These are phyloP conservation scores for Saturnispora galanensis DNA, from an alignment of 805 yeast genomes.

Conservation along the genomic window DNA sequence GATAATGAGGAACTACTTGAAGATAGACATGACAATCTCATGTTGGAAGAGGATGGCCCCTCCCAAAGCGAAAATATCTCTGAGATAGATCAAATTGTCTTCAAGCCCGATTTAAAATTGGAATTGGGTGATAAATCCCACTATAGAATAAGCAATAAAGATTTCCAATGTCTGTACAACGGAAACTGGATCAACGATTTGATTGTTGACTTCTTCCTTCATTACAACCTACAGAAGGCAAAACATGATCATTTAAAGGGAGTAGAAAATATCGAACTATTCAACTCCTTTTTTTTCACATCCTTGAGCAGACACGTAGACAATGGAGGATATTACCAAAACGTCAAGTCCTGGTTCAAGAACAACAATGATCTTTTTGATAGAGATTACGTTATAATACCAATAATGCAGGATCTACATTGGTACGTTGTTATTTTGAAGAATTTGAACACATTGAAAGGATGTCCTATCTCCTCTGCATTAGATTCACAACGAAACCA, in stretches of 20 bases:
- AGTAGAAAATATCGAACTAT: conserved; percentile 36
- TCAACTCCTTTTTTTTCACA: conserved; percentile 79
- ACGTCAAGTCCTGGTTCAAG: conserved; percentile 70
- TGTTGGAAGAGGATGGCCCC: conserved; percentile 26
- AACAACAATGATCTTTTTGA: conserved; percentile 48
- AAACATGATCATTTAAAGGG: conserved; percentile 25
- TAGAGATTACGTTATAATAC: conserved; percentile 58
- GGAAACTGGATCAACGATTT: conserved; percentile 87
- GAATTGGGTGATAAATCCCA: conserved; percentile 44
- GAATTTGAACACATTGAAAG: conserved; percentile 32
- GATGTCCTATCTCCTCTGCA: not conserved
- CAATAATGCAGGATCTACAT: conserved; percentile 72
- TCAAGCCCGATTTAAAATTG: conserved; percentile 33
- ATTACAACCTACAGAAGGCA: conserved; percentile 34
- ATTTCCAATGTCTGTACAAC: conserved; percentile 68
- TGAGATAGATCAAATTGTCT: conserved; percentile 22
- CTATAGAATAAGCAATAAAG: conserved; percentile 54
- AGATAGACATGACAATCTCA: conserved; percentile 28
- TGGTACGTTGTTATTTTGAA: conserved; percentile 80
- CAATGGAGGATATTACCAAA: conserved; percentile 38
- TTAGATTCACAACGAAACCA: no score
- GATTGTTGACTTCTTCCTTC: conserved; percentile 74
- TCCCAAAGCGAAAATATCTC: conserved; percentile 24
- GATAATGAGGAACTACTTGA: conserved; percentile 10
- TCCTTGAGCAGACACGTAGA: conserved; percentile 34